These are phyloP conservation scores for Corchorus capsularis DNA, from an alignment of 345 rosid genomes.

Conservation along the genomic window DNA sequence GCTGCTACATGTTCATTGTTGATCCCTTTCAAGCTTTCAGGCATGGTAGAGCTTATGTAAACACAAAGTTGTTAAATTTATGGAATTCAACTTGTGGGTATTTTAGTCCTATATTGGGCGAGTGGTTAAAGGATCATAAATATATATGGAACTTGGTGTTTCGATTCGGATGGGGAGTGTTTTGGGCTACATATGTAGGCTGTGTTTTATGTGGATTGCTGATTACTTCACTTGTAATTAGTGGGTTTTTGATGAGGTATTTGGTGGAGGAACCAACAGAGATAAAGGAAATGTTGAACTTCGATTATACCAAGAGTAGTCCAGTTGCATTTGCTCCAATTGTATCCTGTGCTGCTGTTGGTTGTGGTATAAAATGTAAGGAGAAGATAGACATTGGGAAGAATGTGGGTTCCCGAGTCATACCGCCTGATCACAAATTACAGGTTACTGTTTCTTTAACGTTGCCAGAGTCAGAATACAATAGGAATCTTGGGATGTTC, in stretches of 20 bases:
- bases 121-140: constrained; percentile 52
- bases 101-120: constrained; percentile 34
- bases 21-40: constrained; percentile 62
- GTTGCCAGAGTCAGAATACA: constrained; percentile 82
- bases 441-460: constrained; percentile 46
- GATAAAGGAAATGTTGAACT: constrained; percentile 58
- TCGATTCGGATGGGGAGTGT: constrained; percentile 64
- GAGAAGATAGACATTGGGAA: constrained; percentile 39
- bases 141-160: constrained; percentile 37
- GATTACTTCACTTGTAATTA: constrained; percentile 46
- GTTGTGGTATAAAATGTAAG: constrained; percentile 47
- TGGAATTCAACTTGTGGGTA: constrained; percentile 31
- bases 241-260: constrained; percentile 58
- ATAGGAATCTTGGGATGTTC: constrained; percentile 80
- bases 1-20: constrained; percentile 39
- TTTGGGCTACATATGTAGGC: constrained; percentile 72
- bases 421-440: constrained; percentile 47
- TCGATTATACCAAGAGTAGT: constrained; percentile 58
- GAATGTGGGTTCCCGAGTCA: constrained; percentile 29
- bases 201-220: constrained; percentile 57
- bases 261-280: constrained; percentile 63
- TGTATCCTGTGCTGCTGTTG: constrained; percentile 49
- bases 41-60: constrained; percentile 37
- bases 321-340: constrained; percentile 73
- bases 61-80: constrained; percentile 26